Conservation (phyloP, 805 yeast genomes). For the Ogataea parapolymorpha region DNA sequence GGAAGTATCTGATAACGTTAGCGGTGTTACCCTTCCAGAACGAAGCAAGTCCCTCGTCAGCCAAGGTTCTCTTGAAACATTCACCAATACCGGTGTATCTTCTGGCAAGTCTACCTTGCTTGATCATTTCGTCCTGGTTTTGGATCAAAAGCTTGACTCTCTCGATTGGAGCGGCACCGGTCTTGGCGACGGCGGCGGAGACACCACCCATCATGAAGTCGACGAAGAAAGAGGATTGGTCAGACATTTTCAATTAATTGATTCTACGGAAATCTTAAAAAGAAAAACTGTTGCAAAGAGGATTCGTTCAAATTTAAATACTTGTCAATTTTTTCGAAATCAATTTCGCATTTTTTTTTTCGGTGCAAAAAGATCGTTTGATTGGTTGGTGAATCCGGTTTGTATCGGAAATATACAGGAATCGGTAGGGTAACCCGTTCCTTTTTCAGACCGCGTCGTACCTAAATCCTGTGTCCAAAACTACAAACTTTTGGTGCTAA, state of each 20-base stretch:
- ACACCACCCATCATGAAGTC: conserved; percentile 98
- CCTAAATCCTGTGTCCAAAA: background rate
- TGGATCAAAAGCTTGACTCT: conserved; percentile 95
- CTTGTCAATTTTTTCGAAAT: conserved; percentile 21
- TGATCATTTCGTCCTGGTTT: conserved; percentile 97
- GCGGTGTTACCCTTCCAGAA: conserved; percentile 99
- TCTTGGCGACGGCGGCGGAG: conserved; percentile 97
- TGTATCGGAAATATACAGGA: conserved; percentile 6
- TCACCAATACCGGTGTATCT: conserved; percentile 88
- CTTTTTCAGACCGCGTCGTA: background rate
- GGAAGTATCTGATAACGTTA: conserved; percentile 98
- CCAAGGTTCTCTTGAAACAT: conserved; percentile 92
- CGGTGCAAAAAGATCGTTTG: conserved; percentile 8
- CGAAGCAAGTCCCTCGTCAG: conserved; percentile 86
- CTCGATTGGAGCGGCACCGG: conserved; percentile 97
- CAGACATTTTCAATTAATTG: conserved; percentile 30
- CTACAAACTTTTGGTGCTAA: background rate
- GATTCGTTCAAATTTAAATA: conserved; percentile 19
- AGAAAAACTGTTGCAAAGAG: conserved; percentile 13
- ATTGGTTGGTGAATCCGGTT: conserved; percentile 15
- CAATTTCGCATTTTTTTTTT: conserved; percentile 17
- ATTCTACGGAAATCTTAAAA: conserved; percentile 14
- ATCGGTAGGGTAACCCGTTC: conserved; percentile 4
- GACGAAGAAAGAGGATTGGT: conserved; percentile 47
- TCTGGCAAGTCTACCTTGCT: conserved; percentile 90